Conservation (phyloP, 1,284 basidiomycete species). For the Melampsora abietis-canadensis region DNA sequence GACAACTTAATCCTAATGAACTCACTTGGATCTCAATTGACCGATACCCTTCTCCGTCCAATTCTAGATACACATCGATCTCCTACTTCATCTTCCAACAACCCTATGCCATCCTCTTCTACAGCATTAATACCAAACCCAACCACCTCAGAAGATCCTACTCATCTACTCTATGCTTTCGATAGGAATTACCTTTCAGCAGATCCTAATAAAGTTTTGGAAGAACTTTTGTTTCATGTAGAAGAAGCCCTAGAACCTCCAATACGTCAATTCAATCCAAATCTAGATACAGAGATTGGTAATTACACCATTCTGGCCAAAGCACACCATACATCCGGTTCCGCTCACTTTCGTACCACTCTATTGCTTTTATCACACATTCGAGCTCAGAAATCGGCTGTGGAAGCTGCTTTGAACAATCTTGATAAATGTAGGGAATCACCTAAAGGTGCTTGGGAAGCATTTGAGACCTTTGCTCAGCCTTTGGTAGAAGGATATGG, state of each 20-base stretch:
- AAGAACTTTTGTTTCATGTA: constrained; percentile 4
- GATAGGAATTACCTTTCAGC: constrained; percentile 32
- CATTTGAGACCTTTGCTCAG: constrained; percentile 35
- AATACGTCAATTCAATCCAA: constrained; percentile 6
- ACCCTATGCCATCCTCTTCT: not conserved
- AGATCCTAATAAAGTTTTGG: constrained; percentile 23
- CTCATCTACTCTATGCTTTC: constrained; percentile 35
- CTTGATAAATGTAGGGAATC: constrained; percentile 41
- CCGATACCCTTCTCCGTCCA: constrained; percentile 27
- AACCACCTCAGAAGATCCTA: not conserved
- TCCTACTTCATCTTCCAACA: not conserved
- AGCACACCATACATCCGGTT: constrained; percentile 8
- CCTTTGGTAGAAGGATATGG: constrained; percentile 33
- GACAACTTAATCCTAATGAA: constrained; percentile 35
- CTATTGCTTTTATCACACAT: constrained; percentile 35
- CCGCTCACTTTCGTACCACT: constrained; percentile 33
- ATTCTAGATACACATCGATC: constrained; percentile 19
- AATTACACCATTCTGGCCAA: constrained; percentile 1
- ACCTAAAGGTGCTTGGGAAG: constrained; percentile 30
- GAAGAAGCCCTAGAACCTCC: constrained; percentile 26
- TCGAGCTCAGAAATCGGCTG: constrained; percentile 33
- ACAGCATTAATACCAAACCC: not conserved
- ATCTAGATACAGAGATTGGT: not conserved
- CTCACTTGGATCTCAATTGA: constrained; percentile 35
- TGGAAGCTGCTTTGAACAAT: constrained; percentile 36